Percentiles rank a stretch among this genome's conserved stretches.
Evolutionary conservation across 192 early-diverging fungal genomes (phyloP).

Genomic region (Coemansia sp.): DNA sequence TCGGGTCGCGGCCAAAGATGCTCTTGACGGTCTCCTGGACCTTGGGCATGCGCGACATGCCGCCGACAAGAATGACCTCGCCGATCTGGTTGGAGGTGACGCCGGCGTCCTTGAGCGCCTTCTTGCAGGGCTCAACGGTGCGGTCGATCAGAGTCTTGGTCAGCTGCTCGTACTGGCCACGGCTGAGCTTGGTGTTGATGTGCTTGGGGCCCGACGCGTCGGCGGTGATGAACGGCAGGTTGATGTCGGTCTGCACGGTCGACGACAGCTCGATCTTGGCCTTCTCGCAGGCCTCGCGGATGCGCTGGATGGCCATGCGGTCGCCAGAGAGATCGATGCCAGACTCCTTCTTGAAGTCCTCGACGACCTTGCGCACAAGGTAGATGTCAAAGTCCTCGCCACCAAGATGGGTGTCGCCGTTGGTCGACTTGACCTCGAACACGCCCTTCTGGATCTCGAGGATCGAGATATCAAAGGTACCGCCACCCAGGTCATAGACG

Average conservation of each 20-base stretch:
- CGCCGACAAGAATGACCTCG: conserved; percentile 96
- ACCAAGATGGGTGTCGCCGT: conserved; percentile 98
- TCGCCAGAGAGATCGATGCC: conserved; percentile 85
- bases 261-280: conserved; percentile 96
- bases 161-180: conserved; percentile 98
- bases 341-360: conserved; percentile 90
- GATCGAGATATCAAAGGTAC: conserved; percentile 98
- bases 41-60: conserved; percentile 99
- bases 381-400: conserved; percentile 99
- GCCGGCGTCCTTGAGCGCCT: conserved; percentile 90
- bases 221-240: conserved; percentile 92
- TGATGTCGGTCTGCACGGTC: conserved; percentile 91
- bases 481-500: conserved; percentile 97
- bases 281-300: conserved; percentile 95
- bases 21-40: conserved; percentile 96
- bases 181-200: conserved; percentile 94
- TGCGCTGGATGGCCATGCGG: conserved; percentile 84
- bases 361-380: conserved; percentile 98
- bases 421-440: conserved; percentile 98
- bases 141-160: conserved; percentile 90
- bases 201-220: conserved; percentile 97
- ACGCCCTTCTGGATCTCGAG: conserved; percentile 95
- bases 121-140: conserved; percentile 95
- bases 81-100: conserved; percentile 64
- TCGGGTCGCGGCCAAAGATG: conserved; percentile 99